Evolutionary conservation across 2,329 filamentous ascomycete genomes (phyloP), one percentile per base, ranked within the genome.

Genomic region (Nannizziopsis barbatae): DNA sequence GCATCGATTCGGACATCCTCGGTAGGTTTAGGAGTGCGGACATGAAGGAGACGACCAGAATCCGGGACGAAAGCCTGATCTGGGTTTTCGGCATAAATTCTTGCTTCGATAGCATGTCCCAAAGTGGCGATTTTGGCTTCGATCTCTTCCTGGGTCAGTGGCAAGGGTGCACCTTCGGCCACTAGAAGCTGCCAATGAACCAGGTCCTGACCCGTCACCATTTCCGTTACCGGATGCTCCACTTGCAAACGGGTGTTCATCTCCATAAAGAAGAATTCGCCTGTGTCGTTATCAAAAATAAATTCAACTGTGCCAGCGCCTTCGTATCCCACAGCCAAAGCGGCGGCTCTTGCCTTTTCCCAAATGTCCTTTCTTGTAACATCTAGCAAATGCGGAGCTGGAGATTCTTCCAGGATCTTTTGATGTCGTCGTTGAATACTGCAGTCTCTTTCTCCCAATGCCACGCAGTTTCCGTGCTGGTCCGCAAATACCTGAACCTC

Each of bases 111-210:
- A 9, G 89, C 92, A 59, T 89, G 86, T 1, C 92, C 92, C 40
- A 81, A 75, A 55, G 76, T 74, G 31, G 74, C 73, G 63, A 98
- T 96, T 54, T 80, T 75, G 52, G 75, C 70, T 56, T 83, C 77
- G 20, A 86, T 76, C 51, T 83, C 70, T 42, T 74, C 71, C 58
- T 86, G 83, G 0, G 75, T 80, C 12, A 85, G 66, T 1, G 83
- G 82, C 5, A 86, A 70, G 44, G 70, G 72, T n/a, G 77, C 76
- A 14, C 82, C 83, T 58, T 83, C 79, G 41, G 90, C 86, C 38
- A 96, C 84, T 58, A 84, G 71, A 60, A 98, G 86, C 68, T 98
- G 92, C 92, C 92, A 98, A 61, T 90, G 83, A 3, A 98, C 92
- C 32, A 98, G 70, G 60, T 89, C 84, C 42, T 86, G 75, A 0